Evolutionary conservation across 768 basidiomycete genomes (phyloP).

Genomic region (Pholiota microspora): DNA sequence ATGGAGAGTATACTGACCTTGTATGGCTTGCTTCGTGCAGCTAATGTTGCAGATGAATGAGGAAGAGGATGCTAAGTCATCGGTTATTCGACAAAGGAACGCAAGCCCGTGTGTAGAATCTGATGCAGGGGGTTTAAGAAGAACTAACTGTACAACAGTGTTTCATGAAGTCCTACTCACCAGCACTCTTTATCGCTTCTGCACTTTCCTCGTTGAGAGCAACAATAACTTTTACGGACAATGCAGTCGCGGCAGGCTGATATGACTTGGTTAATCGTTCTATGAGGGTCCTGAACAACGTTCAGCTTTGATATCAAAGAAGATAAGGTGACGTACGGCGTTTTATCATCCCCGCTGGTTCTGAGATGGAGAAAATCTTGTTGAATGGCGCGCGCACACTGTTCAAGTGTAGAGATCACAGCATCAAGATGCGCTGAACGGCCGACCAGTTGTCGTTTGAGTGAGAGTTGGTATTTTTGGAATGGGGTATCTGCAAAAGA

Average conservation of each 20-base stretch:
- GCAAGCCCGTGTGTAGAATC: constrained; percentile 13
- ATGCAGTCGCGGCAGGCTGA: constrained; percentile 46
- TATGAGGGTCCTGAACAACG: constrained; percentile 35
- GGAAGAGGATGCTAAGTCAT: constrained; percentile 19
- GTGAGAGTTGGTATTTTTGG: constrained; percentile 55
- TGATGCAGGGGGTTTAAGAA: constrained; percentile 19
- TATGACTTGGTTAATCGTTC: constrained; percentile 43
- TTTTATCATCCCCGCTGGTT: constrained; percentile 36
- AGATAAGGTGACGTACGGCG: constrained; percentile 34
- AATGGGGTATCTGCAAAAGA: constrained; percentile 44
- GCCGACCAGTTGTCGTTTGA: constrained; percentile 64
- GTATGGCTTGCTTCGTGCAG: constrained; percentile 15
- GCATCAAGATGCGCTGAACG: constrained; percentile 62
- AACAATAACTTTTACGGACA: constrained; percentile 41
- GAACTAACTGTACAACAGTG: neutral
- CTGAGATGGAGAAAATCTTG: constrained; percentile 54
- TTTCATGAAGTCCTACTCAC: constrained; percentile 28
- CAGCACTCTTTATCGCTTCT: constrained; percentile 26
- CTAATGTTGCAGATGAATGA: constrained; percentile 20
- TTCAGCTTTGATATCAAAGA: neutral
- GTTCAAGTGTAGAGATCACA: constrained; percentile 58
- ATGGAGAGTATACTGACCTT: constrained; percentile 29
- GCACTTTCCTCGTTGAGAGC: constrained; percentile 38
- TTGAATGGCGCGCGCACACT: constrained; percentile 53
- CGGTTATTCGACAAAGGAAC: constrained; percentile 17